These are phyloP conservation scores for Jimgerdemannia flammicorona DNA, from an alignment of 192 early-diverging fungal species.

Conservation along the genomic window DNA sequence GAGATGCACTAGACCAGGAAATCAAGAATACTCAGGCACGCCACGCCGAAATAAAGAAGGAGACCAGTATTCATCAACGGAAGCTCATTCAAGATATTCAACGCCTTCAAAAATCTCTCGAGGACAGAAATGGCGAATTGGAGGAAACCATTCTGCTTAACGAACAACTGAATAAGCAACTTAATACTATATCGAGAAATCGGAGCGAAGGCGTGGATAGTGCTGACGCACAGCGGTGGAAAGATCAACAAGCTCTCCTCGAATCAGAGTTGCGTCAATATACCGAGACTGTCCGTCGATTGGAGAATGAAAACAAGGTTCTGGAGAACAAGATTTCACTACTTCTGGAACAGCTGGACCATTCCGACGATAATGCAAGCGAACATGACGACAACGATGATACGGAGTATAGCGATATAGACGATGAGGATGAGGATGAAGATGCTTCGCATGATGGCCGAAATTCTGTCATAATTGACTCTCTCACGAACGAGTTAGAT, in stretches of 20 bases:
- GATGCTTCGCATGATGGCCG: background rate
- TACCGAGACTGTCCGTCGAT: background rate
- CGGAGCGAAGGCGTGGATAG: background rate
- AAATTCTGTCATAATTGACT: background rate
- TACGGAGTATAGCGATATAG: background rate
- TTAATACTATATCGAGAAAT: background rate
- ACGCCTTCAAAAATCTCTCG: conserved; percentile 3
- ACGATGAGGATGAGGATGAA: background rate
- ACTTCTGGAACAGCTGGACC: conserved; percentile 9
- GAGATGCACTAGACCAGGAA: conserved; percentile 6
- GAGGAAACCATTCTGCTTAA: conserved; percentile 9
- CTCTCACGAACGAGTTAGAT: background rate
- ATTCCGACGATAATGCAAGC: background rate
- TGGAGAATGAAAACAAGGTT: conserved; percentile 6
- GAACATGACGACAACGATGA: background rate
- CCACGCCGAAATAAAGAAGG: conserved; percentile 7
- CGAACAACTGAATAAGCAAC: conserved; percentile 8
- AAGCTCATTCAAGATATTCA: conserved; percentile 8
- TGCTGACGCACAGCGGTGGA: no score
- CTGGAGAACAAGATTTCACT: conserved; percentile 13
- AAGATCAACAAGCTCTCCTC: background rate
- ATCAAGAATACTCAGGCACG: conserved; percentile 7
- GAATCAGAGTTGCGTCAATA: background rate
- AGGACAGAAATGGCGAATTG: conserved; percentile 7
- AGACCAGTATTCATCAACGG: conserved; percentile 9